Evolutionary conservation across 2,329 filamentous ascomycete species (phyloP).

Genomic region (Pseudogymnoascus sp.): DNA sequence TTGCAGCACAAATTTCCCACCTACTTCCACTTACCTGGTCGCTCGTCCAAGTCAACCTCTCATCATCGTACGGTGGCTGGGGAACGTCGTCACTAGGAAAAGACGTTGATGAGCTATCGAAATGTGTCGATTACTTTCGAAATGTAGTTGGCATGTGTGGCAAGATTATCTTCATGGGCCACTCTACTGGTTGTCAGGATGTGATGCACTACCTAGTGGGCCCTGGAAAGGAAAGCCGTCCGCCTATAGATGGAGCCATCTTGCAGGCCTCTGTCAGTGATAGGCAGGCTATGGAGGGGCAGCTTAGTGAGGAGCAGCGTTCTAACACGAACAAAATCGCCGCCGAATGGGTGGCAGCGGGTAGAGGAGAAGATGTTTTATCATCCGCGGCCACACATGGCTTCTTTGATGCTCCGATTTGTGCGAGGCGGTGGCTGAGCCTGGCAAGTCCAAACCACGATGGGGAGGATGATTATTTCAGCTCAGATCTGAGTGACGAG

Average conservation of each 20-base stretch:
- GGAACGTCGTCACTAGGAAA: conserved; percentile 37
- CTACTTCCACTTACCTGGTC: conserved; percentile 32
- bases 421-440: conserved; percentile 49
- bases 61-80: conserved; percentile 31
- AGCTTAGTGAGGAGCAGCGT: conserved; percentile 31
- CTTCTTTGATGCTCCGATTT: conserved; percentile 37
- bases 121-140: conserved; percentile 41
- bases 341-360: conserved; percentile 33
- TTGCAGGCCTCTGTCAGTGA: conserved; percentile 58
- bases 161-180: conserved; percentile 59
- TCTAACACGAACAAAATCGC: conserved; percentile 30
- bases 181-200: conserved; percentile 62
- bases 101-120: conserved; percentile 41
- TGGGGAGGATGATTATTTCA: conserved; percentile 61
- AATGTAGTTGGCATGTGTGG: conserved; percentile 29
- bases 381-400: conserved; percentile 22
- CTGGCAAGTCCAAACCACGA: conserved; percentile 45
- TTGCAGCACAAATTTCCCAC: conserved; percentile 33
- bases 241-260: conserved; percentile 49
- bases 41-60: conserved; percentile 37
- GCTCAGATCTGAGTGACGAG: conserved; percentile 48
- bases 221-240: conserved; percentile 14
- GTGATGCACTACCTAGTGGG: conserved; percentile 51
- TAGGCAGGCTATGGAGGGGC: conserved; percentile 42
- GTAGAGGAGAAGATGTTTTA: conserved; percentile 37